Conservation (phyloP, 2,329 filamentous ascomycete genomes). For the Penicillium italicum region DNA sequence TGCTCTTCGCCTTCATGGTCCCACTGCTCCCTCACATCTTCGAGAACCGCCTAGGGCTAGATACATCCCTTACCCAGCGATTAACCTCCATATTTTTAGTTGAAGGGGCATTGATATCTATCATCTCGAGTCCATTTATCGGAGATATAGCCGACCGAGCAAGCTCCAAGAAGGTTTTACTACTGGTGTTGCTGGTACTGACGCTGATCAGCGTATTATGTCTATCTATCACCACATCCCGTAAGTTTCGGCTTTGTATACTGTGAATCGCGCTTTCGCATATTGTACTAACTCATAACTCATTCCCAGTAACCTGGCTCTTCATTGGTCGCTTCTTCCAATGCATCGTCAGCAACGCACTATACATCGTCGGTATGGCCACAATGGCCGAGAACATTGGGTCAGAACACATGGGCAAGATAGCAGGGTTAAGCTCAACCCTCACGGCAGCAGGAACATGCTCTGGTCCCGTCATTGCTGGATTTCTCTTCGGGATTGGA, state of each 20-base stretch:
- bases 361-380: slow-evolving; percentile 14
- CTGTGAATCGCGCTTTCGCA: background rate
- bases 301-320: slow-evolving; percentile 1
- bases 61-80: slow-evolving; percentile 11
- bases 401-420: slow-evolving; percentile 15
- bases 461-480: slow-evolving; percentile 25
- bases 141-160: slow-evolving; percentile 15
- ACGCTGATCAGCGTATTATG: slow-evolving; percentile 11
- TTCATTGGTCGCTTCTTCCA: slow-evolving; percentile 17
- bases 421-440: slow-evolving; percentile 8
- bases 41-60: slow-evolving; percentile 16
- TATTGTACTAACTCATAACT: background rate
- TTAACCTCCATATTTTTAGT: slow-evolving; percentile 18
- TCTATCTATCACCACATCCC: slow-evolving; percentile 7
- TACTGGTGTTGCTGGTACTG: slow-evolving; percentile 5
- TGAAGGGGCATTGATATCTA: slow-evolving; percentile 19
- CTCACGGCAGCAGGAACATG: slow-evolving; percentile 18
- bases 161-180: slow-evolving; percentile 13
- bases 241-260: background rate
- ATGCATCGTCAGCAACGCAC: slow-evolving; percentile 11
- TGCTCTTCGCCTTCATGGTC: slow-evolving; percentile 22
- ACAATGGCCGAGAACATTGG: slow-evolving; percentile 16
- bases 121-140: slow-evolving; percentile 18
- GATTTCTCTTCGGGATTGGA: slow-evolving; percentile 21
- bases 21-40: slow-evolving; percentile 19